Base-by-base conservation (phyloP, 2,329 filamentous ascomycete species). In the Curvularia lunata region DNA sequence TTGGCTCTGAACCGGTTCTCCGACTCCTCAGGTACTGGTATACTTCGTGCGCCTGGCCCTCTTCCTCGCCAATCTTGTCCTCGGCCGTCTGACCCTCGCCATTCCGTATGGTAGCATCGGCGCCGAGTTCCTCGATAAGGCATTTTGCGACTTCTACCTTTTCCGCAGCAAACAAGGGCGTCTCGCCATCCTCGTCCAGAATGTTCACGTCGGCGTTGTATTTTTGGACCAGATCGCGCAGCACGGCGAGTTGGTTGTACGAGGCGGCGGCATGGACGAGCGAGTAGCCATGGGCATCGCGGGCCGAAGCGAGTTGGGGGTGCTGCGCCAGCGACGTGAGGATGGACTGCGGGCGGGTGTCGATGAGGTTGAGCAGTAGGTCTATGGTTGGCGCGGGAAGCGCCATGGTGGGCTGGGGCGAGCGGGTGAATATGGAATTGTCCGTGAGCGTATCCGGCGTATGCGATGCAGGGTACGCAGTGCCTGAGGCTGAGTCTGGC, bases 271-370 rank as follows among this genome's bases (percentile, higher is more conserved):
- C 95, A 78, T 99, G 95, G 48, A 98, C 82, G 25, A 98, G 86
- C 46, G 92, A 96, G 81, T 99, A 99, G 70, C 95, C 95, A 72
- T 97, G 90, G 58, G 90, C 87, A 77, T 99, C 95, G 79, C 96
- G 91, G 51, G 84, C 80, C 2, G 88, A 85, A 52, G 95, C 94
- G 52, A 96, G 82, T n/a, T 85, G 79, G 32, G 92, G 91, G 66
- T 92, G 85, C 60, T 87, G 81, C 62, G 86, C 85, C 51, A 99
- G 87, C 66, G 93, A 86, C 56, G 87, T 82, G 61, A 97, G 82
- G 53, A 99, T 86, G 43, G 85, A 83, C 41, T 86, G 80, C 50
- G 89, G 90, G 71, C 92, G 89, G 76, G 97, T 94, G 59, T 94
- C 91, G 40, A 93, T 94, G 48, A 84, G 77, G 63, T 81, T 83